These are phyloP conservation scores for Dendryphion nanum DNA, from an alignment of 2,329 filamentous ascomycete genomes.

Conservation along the genomic window DNA sequence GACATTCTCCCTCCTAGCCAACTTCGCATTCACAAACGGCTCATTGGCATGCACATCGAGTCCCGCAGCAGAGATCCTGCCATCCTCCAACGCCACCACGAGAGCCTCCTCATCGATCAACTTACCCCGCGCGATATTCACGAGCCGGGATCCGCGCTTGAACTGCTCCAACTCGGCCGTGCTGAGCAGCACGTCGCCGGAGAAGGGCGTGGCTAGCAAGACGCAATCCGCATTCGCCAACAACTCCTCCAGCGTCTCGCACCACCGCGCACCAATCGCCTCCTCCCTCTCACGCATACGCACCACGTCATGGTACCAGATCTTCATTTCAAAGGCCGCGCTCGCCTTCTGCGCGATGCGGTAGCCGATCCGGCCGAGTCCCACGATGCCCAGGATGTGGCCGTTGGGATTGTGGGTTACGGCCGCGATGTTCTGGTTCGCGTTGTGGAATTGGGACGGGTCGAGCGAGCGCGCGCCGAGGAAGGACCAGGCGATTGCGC, in stretches of 20 bases:
- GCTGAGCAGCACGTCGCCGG: constrained; percentile 51
- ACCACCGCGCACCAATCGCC: constrained; percentile 54
- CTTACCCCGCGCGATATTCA: constrained; percentile 65
- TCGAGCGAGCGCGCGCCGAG: constrained; percentile 52
- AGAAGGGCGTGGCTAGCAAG: constrained; percentile 61
- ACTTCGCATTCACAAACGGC: constrained; percentile 51
- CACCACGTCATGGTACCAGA: constrained; percentile 62
- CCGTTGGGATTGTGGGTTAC: constrained; percentile 63
- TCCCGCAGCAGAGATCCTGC: constrained; percentile 53
- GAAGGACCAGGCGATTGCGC: constrained; percentile 64
- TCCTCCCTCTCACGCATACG: constrained; percentile 49
- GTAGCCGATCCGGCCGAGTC: constrained; percentile 59
- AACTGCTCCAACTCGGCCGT: constrained; percentile 50
- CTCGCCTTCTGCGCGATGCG: constrained; percentile 58
- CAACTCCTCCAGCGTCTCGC: constrained; percentile 53
- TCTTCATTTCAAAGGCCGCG: constrained; percentile 63
- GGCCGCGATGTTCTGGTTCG: constrained; percentile 60
- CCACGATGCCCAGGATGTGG: constrained; percentile 64
- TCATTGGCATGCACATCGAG: constrained; percentile 66
- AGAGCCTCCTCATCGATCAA: constrained; percentile 66
- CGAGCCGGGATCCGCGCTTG: constrained; percentile 57
- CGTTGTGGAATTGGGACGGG: constrained; percentile 52
- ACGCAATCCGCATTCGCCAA: constrained; percentile 58
- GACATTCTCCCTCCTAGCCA: constrained; percentile 48
- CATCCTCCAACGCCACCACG: constrained; percentile 56